Conservation (phyloP, 345 rosid species). For the Diplotaxis tenuifolia region DNA sequence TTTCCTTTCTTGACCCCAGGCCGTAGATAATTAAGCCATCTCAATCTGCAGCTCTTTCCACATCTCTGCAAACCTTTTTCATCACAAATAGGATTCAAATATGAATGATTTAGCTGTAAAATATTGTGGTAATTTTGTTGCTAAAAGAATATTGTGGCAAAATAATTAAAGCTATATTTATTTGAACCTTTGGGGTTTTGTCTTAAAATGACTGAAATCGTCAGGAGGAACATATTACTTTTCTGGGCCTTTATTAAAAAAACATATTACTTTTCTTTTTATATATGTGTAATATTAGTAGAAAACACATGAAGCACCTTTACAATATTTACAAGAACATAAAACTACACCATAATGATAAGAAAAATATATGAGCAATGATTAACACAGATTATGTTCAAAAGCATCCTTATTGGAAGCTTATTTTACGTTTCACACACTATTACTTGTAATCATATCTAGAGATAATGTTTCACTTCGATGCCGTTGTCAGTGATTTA, state of each 20-base stretch:
- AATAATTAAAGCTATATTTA: too few species aligned
- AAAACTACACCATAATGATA: background rate
- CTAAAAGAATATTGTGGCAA: background rate
- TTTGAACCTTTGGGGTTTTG: background rate
- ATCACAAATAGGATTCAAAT: background rate
- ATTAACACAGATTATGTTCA: background rate
- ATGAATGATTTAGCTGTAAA: background rate
- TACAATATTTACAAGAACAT: background rate
- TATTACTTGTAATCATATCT: background rate
- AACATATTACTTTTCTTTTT: background rate
- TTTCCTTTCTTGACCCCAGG: constrained; percentile 29
- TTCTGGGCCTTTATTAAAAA: too few species aligned
- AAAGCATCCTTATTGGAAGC: background rate
- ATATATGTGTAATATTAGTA: background rate
- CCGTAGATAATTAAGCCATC: constrained; percentile 32
- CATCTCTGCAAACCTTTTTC: constrained; percentile 27
- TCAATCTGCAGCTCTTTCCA: constrained; percentile 35
- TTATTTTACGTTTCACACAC: background rate
- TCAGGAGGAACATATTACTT: background rate
- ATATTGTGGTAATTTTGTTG: background rate
- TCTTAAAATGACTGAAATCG: background rate
- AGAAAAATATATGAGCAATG: background rate
- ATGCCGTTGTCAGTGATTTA: background rate
- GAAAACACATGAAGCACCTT: background rate
- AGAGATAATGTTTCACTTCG: background rate